These are phyloP conservation scores for Colletotrichum spaethianum DNA, from an alignment of 2,329 filamentous ascomycete species.

Conservation along the genomic window DNA sequence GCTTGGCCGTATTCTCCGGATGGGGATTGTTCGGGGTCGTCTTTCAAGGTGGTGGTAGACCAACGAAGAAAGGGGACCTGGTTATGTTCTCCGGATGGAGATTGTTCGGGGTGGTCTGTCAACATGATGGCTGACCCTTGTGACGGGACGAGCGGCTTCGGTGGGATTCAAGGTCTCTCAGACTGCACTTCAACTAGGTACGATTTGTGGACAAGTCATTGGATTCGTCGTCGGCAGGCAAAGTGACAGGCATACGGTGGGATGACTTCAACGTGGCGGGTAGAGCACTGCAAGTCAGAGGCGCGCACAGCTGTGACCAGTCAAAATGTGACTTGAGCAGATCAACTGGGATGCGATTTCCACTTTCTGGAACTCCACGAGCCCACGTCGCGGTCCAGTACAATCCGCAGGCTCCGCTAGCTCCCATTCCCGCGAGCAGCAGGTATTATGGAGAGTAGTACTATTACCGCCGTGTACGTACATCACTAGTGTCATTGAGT, in stretches of 20 bases:
- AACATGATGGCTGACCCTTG: neutral
- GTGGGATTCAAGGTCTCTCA: neutral
- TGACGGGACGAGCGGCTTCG: neutral
- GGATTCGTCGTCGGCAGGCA: neutral
- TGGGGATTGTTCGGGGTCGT: neutral
- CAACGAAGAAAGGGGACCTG: too few species aligned
- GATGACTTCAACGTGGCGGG: too few species aligned
- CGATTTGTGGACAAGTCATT: neutral
- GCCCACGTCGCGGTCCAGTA: neutral
- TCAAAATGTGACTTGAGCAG: neutral
- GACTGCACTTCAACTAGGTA: neutral
- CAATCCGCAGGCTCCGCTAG: neutral
- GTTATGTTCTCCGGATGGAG: neutral
- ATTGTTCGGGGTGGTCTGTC: neutral
- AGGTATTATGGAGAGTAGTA: too few species aligned
- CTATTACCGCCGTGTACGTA: too few species aligned
- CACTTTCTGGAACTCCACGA: neutral
- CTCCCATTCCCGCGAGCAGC: neutral
- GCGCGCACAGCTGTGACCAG: neutral
- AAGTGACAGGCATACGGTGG: neutral
- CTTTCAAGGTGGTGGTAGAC: neutral
- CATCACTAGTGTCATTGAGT: too few species aligned
- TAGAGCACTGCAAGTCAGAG: constrained; percentile 1
- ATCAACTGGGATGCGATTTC: neutral
- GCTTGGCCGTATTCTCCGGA: neutral